Evolutionary conservation across 2,329 filamentous ascomycete species (phyloP).

Genomic region (Fusarium chaquense): DNA sequence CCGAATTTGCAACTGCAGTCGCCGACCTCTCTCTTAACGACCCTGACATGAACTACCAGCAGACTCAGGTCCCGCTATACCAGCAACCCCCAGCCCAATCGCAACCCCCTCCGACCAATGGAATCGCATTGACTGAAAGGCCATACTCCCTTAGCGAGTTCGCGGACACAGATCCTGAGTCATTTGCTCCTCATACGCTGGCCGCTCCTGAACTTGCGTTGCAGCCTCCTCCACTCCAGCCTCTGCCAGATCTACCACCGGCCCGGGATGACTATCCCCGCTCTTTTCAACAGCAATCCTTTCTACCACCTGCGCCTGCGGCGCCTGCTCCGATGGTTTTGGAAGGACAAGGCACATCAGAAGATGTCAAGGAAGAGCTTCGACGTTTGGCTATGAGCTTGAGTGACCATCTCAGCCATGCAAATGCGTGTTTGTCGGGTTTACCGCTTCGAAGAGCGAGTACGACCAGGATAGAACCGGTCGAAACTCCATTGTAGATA

Average conservation of each 20-base stretch:
- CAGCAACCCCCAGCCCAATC: constrained; percentile 22
- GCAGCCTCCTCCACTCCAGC: constrained; percentile 39
- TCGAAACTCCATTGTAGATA: constrained; percentile 37
- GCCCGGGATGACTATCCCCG: constrained; percentile 32
- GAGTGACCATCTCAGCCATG: constrained; percentile 61
- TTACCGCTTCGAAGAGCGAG: constrained; percentile 55
- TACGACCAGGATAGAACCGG: constrained; percentile 47
- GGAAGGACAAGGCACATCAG: constrained; percentile 64
- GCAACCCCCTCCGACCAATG: constrained; percentile 32
- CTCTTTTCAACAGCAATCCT: constrained; percentile 30
- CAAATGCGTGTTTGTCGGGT: constrained; percentile 59
- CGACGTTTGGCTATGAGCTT: constrained; percentile 63
- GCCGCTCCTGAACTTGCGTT: constrained; percentile 42
- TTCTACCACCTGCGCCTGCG: constrained; percentile 54
- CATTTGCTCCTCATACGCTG: constrained; percentile 51
- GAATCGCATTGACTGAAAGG: constrained; percentile 38
- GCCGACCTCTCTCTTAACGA: constrained; percentile 50
- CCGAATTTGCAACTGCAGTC: constrained; percentile 59
- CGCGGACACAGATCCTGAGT: constrained; percentile 57
- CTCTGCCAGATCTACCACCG: constrained; percentile 40
- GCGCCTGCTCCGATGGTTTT: constrained; percentile 65
- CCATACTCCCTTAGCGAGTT: constrained; percentile 58
- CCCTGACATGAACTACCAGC: constrained; percentile 34
- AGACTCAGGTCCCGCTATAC: constrained; percentile 35
- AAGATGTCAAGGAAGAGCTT: constrained; percentile 65